phyloP scores from a whole-genome alignment of 176 grass and related monocot species.

The Phoenix dactylifera region DNA sequence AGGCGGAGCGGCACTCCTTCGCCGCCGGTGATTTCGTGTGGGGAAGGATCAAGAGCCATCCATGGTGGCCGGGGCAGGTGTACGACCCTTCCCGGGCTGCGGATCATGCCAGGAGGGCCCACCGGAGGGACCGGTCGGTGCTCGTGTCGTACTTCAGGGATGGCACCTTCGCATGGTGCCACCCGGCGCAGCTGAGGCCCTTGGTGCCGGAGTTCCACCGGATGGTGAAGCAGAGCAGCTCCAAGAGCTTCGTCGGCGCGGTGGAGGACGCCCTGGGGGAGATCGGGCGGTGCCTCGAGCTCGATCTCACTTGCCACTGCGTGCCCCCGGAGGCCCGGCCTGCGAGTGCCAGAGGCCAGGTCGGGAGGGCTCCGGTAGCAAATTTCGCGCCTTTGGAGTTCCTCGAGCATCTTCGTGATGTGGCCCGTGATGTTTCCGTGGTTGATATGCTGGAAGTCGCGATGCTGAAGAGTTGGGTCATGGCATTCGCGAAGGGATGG shows the following conservation, averaged over 20 bases:
- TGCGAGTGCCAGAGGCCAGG: no score
- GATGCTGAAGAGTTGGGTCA: constrained; percentile 43
- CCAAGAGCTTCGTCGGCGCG: constrained; percentile 15
- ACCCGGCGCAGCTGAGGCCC: constrained; percentile 10
- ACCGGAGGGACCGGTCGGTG: neutral
- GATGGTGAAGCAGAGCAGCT: constrained; percentile 11
- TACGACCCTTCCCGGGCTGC: constrained; percentile 16
- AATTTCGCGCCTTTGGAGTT: constrained; percentile 46
- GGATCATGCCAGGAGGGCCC: neutral
- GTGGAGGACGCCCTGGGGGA: constrained; percentile 17
- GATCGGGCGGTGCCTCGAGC: constrained; percentile 5
- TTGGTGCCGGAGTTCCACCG: constrained; percentile 22
- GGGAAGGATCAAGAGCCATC: constrained; percentile 41
- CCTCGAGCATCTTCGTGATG: constrained; percentile 25
- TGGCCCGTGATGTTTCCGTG: constrained; percentile 22
- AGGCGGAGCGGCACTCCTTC: neutral
- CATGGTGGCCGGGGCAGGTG: constrained; percentile 30
- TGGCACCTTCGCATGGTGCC: neutral
- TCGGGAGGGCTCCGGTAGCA: neutral
- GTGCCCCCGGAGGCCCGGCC: constrained; percentile 8
- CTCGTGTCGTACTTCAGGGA: constrained; percentile 18
- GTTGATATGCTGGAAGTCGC: constrained; percentile 28
- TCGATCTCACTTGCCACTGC: constrained; percentile 29
- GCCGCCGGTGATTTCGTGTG: constrained; percentile 54
- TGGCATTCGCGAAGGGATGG: constrained; percentile 38